Conservation (phyloP, 768 basidiomycete genomes). For the Mycena pura region DNA sequence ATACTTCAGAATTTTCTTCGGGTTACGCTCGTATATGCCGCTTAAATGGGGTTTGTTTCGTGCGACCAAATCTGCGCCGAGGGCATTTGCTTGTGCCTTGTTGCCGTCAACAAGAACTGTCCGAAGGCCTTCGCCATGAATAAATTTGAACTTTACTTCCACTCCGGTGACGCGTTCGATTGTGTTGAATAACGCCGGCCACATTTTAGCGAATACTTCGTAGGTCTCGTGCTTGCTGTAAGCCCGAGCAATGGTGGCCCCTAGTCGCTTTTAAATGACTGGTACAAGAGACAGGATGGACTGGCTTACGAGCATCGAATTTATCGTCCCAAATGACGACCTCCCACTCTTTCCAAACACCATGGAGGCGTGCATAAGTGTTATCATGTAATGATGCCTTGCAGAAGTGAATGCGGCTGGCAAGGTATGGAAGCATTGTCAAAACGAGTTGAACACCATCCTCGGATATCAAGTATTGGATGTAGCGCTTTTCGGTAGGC, state of each 20-base stretch:
- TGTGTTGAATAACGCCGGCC: constrained; percentile 23
- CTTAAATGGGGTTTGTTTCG: constrained; percentile 21
- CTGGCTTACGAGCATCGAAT: constrained; percentile 21
- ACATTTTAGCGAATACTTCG: constrained; percentile 21
- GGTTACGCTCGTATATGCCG: constrained; percentile 21
- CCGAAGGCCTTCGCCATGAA: constrained; percentile 26
- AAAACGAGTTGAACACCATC: constrained; percentile 9
- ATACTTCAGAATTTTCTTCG: constrained; percentile 18
- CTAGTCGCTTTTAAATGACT: too few relatives aligned
- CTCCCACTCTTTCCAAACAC: constrained; percentile 32
- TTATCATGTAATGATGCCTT: constrained; percentile 26
- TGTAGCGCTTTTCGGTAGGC: constrained; percentile 12
- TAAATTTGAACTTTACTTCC: constrained; percentile 27
- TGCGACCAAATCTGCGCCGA: constrained; percentile 19
- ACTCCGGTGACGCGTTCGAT: constrained; percentile 23
- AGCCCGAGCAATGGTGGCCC: constrained; percentile 23
- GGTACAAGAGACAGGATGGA: too few relatives aligned
- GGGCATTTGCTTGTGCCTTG: constrained; percentile 27
- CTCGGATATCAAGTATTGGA: constrained; percentile 10
- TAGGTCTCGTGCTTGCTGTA: constrained; percentile 24
- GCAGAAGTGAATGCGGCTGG: constrained; percentile 7
- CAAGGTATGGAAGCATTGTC: constrained; percentile 23
- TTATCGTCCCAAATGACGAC: constrained; percentile 27
- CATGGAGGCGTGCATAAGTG: constrained; percentile 25
- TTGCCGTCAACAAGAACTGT: constrained; percentile 29